These are phyloP conservation scores for Phytophthora quininea DNA, from an alignment of 352 stramenopile species.

Conservation along the genomic window DNA sequence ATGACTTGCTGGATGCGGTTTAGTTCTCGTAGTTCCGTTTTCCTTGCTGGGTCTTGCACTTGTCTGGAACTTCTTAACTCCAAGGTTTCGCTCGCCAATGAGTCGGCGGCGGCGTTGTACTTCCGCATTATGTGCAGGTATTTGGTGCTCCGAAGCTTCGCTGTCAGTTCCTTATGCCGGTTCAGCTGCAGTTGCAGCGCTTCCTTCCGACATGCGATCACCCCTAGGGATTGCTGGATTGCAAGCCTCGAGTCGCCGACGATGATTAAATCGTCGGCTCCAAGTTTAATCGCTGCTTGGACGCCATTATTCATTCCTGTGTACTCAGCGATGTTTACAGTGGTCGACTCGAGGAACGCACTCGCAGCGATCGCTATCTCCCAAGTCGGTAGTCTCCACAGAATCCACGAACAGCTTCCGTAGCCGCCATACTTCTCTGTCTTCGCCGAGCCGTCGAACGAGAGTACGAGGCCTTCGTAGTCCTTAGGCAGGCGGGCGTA, in stretches of 20 bases:
- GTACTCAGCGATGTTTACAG: constrained; percentile 4
- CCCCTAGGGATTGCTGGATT: constrained; percentile 16
- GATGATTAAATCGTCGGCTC: neutral
- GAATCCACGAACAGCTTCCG: constrained; percentile 10
- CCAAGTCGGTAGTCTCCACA: constrained; percentile 9
- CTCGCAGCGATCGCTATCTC: constrained; percentile 10
- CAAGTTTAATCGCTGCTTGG: neutral
- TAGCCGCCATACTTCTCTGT: constrained; percentile 8
- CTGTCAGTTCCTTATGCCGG: neutral
- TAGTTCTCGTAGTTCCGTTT: neutral
- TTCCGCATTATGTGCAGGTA: constrained; percentile 1
- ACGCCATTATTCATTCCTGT: constrained; percentile 7
- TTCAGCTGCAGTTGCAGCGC: neutral
- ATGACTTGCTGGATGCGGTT: neutral
- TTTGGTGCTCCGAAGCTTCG: neutral
- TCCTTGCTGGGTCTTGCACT: neutral
- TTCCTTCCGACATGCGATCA: constrained; percentile 9
- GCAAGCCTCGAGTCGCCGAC: neutral
- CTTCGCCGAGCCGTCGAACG: constrained; percentile 9
- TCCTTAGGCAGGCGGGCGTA: neutral
- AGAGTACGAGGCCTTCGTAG: constrained; percentile 1
- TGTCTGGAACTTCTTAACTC: neutral
- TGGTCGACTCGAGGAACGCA: constrained; percentile 3
- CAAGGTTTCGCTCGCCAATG: constrained; percentile 3
- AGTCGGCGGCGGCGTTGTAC: constrained; percentile 2